Evolutionary conservation across 768 basidiomycete genomes (phyloP).

Genomic region (Boletus pseudopeckii): DNA sequence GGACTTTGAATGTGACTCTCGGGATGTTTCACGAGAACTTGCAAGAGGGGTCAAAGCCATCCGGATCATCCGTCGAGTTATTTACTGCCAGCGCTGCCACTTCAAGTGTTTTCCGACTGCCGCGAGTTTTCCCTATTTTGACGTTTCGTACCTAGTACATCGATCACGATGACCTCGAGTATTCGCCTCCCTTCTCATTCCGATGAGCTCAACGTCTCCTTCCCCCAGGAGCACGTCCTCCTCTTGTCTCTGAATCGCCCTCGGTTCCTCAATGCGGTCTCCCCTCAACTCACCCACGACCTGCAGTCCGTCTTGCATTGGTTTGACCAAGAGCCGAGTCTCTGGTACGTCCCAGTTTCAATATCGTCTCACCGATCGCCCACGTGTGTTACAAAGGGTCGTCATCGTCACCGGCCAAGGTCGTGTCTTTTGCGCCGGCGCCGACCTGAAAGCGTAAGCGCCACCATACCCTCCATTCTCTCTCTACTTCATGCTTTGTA

Average conservation of each 20-base stretch:
- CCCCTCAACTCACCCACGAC: conserved; percentile 52
- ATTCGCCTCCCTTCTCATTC: conserved; percentile 29
- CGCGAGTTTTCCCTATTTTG: background rate
- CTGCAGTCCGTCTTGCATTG: conserved; percentile 55
- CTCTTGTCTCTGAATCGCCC: conserved; percentile 67
- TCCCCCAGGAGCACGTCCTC: conserved; percentile 50
- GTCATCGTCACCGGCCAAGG: conserved; percentile 72
- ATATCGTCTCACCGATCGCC: background rate
- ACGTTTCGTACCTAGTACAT: too few relatives aligned
- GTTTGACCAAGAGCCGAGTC: conserved; percentile 67
- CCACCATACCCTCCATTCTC: background rate
- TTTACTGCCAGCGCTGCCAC: too few relatives aligned
- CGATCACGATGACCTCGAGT: background rate
- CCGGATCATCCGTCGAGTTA: too few relatives aligned
- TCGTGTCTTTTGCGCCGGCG: conserved; percentile 73
- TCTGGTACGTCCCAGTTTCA: conserved; percentile 53
- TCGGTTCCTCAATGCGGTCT: conserved; percentile 69
- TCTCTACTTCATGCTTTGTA: too few relatives aligned
- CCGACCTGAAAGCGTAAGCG: conserved; percentile 66
- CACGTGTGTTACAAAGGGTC: conserved; percentile 47
- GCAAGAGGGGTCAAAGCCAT: too few relatives aligned
- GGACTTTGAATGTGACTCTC: too few relatives aligned
- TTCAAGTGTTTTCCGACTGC: too few relatives aligned
- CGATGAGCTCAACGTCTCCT: conserved; percentile 36
- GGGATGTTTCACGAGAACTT: too few relatives aligned